Evolutionary conservation across 1,284 basidiomycete species (phyloP).

Genomic region (Pterulicium gracile): DNA sequence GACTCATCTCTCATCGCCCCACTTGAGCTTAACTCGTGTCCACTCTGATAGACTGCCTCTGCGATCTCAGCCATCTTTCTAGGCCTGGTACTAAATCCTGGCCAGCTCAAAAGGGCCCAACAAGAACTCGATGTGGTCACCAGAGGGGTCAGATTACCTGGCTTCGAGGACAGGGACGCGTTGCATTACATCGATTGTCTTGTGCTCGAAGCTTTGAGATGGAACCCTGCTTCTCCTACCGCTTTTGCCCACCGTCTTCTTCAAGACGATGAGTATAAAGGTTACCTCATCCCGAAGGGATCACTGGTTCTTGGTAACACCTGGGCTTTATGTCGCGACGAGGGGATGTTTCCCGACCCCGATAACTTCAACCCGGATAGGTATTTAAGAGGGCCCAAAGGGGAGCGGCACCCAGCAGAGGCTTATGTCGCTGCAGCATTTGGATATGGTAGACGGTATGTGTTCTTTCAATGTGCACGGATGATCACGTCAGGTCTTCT

Average conservation of each 20-base stretch:
- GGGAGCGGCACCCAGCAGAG: background rate
- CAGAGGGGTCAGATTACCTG: slow-evolving; percentile 15
- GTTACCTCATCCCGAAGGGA: slow-evolving; percentile 21
- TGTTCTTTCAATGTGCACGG: too few relatives aligned
- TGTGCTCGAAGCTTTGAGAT: slow-evolving; percentile 14
- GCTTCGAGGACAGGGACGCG: slow-evolving; percentile 13
- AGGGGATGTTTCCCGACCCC: slow-evolving; percentile 9
- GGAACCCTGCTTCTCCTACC: slow-evolving; percentile 8
- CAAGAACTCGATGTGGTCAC: slow-evolving; percentile 16
- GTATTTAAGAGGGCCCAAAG: background rate
- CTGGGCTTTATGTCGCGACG: slow-evolving; percentile 10
- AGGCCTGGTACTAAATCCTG: slow-evolving; percentile 16
- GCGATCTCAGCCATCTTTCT: slow-evolving; percentile 9
- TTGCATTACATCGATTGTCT: slow-evolving; percentile 16
- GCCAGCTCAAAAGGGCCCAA: slow-evolving; percentile 16
- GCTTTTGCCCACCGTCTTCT: slow-evolving; percentile 16
- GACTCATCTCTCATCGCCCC: too few relatives aligned
- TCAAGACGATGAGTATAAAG: slow-evolving; percentile 18
- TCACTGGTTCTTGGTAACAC: too few relatives aligned
- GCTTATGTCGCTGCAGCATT: background rate
- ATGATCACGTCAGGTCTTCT: background rate
- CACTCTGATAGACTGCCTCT: too few relatives aligned
- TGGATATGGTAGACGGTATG: background rate
- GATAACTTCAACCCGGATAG: slow-evolving; percentile 10
- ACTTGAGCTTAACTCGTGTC: too few relatives aligned